Base-by-base conservation (phyloP, 148 eudicot species). In the Cornus kousa region DNA sequence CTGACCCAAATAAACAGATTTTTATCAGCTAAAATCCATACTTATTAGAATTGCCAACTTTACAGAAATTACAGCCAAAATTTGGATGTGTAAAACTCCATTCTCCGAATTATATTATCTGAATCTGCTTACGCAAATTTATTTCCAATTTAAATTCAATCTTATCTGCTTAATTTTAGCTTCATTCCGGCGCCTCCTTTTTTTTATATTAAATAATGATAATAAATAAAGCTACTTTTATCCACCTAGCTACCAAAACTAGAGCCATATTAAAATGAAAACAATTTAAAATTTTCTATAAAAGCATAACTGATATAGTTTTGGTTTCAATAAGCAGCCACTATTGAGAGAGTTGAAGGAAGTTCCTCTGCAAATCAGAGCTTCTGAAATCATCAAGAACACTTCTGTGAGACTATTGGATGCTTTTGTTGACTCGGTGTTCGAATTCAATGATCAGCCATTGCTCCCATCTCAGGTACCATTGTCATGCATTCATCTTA, bases 381-480 rank as follows among this genome's bases (percentile, higher is more conserved):
- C 82, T 50, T 75, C 79, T 3, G 57, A 78, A 65, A 76, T 28
- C 2, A 69, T 82, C 28, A 80, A 82, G 69, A 77, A 70, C 28
- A 50, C 80, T 8, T 82, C 87, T 1, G 17, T 68, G 59, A 78
- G 67, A 40, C 53, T 84, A 39, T 4, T 87, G 10, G 86, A 87
- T 53, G 80, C 82, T 14, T 78, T 84, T 53, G 87, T 83, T 19
- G 89, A 87, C 70, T 78, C 23, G 24, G 74, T 77, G 5, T 87
- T 87, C 35, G 74, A 77, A 48, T 84, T 87, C 39, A 23, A 75
- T 13, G 87, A 87, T 48, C 89, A 87, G 75, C 87, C 86, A 4
- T 66, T 80, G 76, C 82, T 82, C 48, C 82, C 85, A 31, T 82
- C 87, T 68, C 87, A 84, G 87, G 89, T 85, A 78, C 50, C 4